Conservation (phyloP, 192 early-diverging fungal species). For the Linderina pennispora region DNA sequence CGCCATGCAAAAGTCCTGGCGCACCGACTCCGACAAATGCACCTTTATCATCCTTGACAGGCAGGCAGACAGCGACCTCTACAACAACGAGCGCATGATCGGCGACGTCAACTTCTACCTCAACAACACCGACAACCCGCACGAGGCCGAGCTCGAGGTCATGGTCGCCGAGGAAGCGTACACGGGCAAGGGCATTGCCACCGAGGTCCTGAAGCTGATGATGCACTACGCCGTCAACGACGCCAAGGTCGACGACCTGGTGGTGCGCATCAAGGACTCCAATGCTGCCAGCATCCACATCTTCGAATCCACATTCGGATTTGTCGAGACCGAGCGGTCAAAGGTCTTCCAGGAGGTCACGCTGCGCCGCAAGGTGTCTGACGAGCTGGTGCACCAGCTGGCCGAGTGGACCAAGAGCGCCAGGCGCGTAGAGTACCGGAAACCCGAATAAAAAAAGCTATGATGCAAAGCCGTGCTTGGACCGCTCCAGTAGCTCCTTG, state of each 20-base stretch:
- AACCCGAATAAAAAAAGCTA: slow-evolving; percentile 2
- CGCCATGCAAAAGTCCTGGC: slow-evolving; percentile 91
- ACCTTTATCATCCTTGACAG: slow-evolving; percentile 63
- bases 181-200: slow-evolving; percentile 29
- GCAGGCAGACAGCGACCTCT: not conserved
- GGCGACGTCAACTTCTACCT: slow-evolving; percentile 96
- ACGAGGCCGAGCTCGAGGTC: slow-evolving; percentile 82
- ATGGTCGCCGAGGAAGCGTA: slow-evolving; percentile 76
- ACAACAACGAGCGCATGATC: slow-evolving; percentile 57
- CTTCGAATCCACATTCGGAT: slow-evolving; percentile 37
- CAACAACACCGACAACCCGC: slow-evolving; percentile 68
- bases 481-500: slow-evolving; percentile 12
- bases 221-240: slow-evolving; percentile 45
- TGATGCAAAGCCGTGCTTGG: slow-evolving; percentile 29
- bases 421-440: slow-evolving; percentile 10
- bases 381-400: slow-evolving; percentile 8
- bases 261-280: slow-evolving; percentile 44
- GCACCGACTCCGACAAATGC: slow-evolving; percentile 73
- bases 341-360: slow-evolving; percentile 39
- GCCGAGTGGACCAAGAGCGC: slow-evolving; percentile 7
- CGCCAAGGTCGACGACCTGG: slow-evolving; percentile 31
- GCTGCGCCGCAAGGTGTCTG: slow-evolving; percentile 17
- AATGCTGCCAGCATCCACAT: slow-evolving; percentile 39
- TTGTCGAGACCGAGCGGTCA: slow-evolving; percentile 35
- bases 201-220: slow-evolving; percentile 41